Conservation (phyloP, 2,329 filamentous ascomycete genomes). For the Colletotrichum sublineola region DNA sequence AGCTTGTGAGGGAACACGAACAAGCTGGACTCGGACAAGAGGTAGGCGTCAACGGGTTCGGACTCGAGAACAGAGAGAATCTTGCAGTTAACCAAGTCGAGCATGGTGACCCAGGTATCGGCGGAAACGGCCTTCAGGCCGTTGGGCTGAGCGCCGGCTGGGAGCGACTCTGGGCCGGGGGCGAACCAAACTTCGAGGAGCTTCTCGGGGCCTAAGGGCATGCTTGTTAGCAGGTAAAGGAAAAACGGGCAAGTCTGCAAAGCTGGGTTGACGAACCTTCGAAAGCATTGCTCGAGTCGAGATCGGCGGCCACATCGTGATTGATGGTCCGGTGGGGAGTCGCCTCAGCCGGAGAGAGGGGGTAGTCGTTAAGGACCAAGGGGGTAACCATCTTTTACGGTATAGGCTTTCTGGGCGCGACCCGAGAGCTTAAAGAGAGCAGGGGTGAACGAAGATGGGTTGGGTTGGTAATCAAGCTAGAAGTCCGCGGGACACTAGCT, state of each 20-base stretch:
- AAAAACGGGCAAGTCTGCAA: too few species aligned
- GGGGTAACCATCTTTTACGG: conserved; percentile 78
- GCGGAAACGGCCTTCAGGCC: conserved; percentile 89
- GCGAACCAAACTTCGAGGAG: conserved; percentile 98
- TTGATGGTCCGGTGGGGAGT: conserved; percentile 97
- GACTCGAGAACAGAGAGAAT: conserved; percentile 94
- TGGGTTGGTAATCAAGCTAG: conserved; percentile 47
- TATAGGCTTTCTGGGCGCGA: conserved; percentile 41
- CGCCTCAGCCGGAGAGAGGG: conserved; percentile 83
- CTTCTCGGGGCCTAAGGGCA: conserved; percentile 84
- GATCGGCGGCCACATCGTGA: conserved; percentile 90
- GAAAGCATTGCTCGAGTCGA: conserved; percentile 96
- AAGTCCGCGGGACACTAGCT: conserved; percentile 94
- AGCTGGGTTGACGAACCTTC: conserved; percentile 73
- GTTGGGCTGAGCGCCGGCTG: conserved; percentile 75
- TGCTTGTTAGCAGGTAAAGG: conserved; percentile 36
- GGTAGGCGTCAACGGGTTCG: conserved; percentile 94
- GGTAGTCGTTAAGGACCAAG: conserved; percentile 84
- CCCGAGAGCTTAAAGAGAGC: conserved; percentile 43
- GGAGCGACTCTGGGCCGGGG: conserved; percentile 79
- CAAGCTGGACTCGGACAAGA: conserved; percentile 99
- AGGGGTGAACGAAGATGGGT: conserved; percentile 17
- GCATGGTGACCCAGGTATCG: conserved; percentile 94
- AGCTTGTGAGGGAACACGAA: conserved; percentile 99
- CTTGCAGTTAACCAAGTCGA: conserved; percentile 98